A percentile compares a stretch with the other conserved stretches of the same genome.
Evolutionary conservation across 495 filamentous ascomycete genomes (phyloP).

Genomic region (Penicillium macrosclerotiorum): DNA sequence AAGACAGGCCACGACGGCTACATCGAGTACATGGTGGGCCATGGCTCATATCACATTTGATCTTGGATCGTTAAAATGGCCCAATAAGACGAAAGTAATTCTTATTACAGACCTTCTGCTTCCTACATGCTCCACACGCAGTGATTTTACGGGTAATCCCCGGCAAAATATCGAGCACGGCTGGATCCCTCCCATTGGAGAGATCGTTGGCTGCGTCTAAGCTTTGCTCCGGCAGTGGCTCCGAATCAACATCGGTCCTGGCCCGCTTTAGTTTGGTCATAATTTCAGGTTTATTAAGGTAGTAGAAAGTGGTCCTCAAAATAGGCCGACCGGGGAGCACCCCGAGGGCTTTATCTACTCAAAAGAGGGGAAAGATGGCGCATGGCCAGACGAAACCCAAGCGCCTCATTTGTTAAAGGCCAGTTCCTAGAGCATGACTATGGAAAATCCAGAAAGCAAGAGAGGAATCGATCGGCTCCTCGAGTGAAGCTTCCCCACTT

Average conservation of each 20-base stretch:
- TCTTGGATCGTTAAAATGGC: conserved; percentile 21
- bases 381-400: conserved; percentile 5
- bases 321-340: conserved; percentile 11
- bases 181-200: conserved; percentile 8
- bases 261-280: conserved; percentile 19
- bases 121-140: conserved; percentile 44
- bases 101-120: conserved; percentile 35
- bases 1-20: conserved; percentile 36
- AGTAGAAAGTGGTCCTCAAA: not conserved
- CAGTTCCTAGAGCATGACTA: conserved; percentile 3
- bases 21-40: conserved; percentile 41
- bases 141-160: conserved; percentile 46
- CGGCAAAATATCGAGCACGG: conserved; percentile 25
- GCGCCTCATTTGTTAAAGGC: conserved; percentile 5
- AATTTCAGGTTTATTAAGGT: not conserved
- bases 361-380: conserved; percentile 7
- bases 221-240: conserved; percentile 13
- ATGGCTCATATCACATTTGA: conserved; percentile 44
- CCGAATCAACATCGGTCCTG: conserved; percentile 16
- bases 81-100: conserved; percentile 6
- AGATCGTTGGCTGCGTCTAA: not conserved
- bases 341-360: conserved; percentile 16
- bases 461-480: conserved; percentile 10
- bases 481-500: conserved; percentile 10
- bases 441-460: not conserved